A percentile compares a stretch with the other conserved stretches of the same genome.
phyloP scores from a whole-genome alignment of 2,329 filamentous ascomycete species.

The Diplodia mutila region DNA sequence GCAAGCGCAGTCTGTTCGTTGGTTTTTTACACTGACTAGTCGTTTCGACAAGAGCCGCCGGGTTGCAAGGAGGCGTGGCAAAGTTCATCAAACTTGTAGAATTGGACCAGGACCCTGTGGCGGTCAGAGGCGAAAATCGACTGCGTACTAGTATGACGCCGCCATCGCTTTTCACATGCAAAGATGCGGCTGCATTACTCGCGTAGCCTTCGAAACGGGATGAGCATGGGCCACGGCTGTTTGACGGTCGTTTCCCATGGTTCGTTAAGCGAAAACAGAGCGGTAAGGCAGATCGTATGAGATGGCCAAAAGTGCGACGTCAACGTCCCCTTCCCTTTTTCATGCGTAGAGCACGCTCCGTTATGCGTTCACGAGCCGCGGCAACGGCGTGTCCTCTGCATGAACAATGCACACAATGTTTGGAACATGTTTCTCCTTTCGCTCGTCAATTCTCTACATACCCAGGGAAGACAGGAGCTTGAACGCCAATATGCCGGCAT shows the following conservation, averaged over 20 bases:
- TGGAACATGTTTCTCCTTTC: background rate
- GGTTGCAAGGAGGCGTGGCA: background rate
- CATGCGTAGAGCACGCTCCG: background rate
- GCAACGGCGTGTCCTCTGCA: background rate
- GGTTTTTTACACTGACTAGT: background rate
- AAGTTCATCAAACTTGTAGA: conserved; percentile 1
- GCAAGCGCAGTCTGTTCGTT: background rate
- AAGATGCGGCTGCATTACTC: background rate
- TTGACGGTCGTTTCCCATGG: conserved; percentile 1
- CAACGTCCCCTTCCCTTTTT: background rate
- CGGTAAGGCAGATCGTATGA: background rate
- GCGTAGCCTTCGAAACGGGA: background rate
- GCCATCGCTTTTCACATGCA: background rate
- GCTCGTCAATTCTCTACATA: background rate
- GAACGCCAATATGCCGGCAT: background rate
- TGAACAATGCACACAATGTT: conserved; percentile 1
- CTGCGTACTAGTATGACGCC: background rate
- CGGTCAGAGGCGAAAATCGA: background rate
- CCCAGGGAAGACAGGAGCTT: background rate
- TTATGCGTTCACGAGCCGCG: background rate
- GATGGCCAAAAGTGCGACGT: background rate
- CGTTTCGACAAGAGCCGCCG: background rate
- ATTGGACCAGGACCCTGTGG: background rate
- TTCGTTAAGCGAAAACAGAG: conserved; percentile 3
- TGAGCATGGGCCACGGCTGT: background rate